Base-by-base conservation (phyloP, 768 basidiomycete species). In the Coprinopsis cinerea region DNA sequence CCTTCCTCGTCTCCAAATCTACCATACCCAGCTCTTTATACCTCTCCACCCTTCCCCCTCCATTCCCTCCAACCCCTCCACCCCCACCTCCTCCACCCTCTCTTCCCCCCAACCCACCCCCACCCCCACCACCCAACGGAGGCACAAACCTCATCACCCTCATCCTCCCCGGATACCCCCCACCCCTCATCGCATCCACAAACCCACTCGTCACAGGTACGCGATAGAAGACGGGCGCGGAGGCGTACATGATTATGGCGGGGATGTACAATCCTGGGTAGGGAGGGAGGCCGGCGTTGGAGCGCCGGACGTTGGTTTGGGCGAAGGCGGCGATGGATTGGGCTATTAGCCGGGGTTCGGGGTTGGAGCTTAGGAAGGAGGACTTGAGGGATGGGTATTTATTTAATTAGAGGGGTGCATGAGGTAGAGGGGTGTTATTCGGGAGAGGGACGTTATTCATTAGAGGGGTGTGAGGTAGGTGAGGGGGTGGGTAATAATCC, bases 271-370 rank as follows among this genome's bases (percentile, higher is more conserved):
- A 26, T 22, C n/a, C 32, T 35, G 23, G n/a, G n/a, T 34, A 17
- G 43, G 24, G 4, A 9, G 49, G 44, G 3, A 6, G 11, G n/a
- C 25, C 25, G 26, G 34, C 26, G 10, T 24, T 14, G 11, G 6
- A 13, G 32, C 44, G 42, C 20, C 40, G 45, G 20, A 36, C 30
- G 50, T 64, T 62, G 55, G 63, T 67, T 36, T 58, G 55, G 45
- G 56, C 52, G 54, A 60, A 67, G 22, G 65, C 66, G 11, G 67
- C 66, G 41, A 70, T 61, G 4, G 65, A 63, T 28, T 55, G 53
- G 11, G 64, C 67, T 23, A 69, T 58, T 26, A 70, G 53, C 46
- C 61, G 61, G 11, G 67, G 56, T 36, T 49, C 48, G 24, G 48
- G 39, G 25, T 49, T 25, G 41, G 20, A 14, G 5, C 18, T 9